These are phyloP conservation scores for Mortierella sp. DNA, from an alignment of 371 early-diverging fungal genomes.

Conservation along the genomic window DNA sequence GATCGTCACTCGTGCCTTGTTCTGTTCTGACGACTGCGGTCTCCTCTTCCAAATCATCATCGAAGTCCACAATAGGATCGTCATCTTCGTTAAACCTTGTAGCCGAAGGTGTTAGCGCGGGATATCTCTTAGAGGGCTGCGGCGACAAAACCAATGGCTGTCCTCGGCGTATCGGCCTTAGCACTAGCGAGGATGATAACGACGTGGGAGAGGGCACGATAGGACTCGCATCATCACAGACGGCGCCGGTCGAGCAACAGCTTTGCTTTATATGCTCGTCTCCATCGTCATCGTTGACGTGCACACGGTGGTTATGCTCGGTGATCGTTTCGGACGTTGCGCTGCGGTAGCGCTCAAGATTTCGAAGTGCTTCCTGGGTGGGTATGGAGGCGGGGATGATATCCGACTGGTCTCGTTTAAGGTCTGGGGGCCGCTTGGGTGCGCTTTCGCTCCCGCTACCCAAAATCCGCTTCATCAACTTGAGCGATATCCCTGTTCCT, in stretches of 20 bases:
- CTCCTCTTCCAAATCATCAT: constrained; percentile 1
- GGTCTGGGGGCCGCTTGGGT: neutral
- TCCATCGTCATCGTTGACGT: neutral
- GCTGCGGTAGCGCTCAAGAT: constrained; percentile 9
- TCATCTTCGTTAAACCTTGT: neutral
- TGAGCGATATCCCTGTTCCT: no score
- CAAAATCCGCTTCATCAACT: no score
- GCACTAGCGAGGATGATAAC: neutral
- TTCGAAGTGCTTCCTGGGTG: constrained; percentile 20
- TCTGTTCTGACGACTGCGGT: neutral
- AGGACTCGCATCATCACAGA: constrained; percentile 2
- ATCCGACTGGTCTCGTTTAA: constrained; percentile 12
- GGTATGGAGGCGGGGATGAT: constrained; percentile 26
- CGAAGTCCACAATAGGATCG: constrained; percentile 36
- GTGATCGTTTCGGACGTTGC: neutral
- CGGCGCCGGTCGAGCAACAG: neutral
- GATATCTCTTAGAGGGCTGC: neutral
- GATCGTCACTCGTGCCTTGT: neutral
- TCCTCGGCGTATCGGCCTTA: neutral
- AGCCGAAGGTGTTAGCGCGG: neutral
- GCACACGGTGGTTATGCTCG: neutral
- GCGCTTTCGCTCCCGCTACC: no score
- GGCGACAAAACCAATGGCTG: neutral
- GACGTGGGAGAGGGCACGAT: neutral
- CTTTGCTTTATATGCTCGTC: neutral